Evolutionary conservation across 2,329 filamentous ascomycete genomes (phyloP).

Genomic region (Hypoxylon rubiginosum): DNA sequence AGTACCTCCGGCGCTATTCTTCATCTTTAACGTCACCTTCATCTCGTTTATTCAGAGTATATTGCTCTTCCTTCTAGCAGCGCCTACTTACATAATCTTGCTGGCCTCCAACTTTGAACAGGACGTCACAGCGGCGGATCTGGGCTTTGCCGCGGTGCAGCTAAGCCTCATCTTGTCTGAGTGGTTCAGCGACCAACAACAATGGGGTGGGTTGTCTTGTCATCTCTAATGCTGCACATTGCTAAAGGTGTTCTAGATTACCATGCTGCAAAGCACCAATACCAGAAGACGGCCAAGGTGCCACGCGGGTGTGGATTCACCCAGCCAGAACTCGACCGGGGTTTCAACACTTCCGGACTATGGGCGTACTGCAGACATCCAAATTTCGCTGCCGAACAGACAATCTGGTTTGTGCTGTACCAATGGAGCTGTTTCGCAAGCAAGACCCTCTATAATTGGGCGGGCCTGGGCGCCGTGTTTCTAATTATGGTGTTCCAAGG

Average conservation of each 20-base stretch:
- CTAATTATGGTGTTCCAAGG: constrained; percentile 88
- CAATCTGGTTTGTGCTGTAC: constrained; percentile 89
- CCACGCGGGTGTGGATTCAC: constrained; percentile 72
- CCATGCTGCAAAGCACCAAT: constrained; percentile 83
- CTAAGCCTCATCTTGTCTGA: constrained; percentile 72
- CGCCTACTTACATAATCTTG: constrained; percentile 86
- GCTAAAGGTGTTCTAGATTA: constrained; percentile 66
- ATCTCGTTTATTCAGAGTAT: constrained; percentile 88
- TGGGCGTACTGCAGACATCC: constrained; percentile 93
- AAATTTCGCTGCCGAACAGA: constrained; percentile 94
- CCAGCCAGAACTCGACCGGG: constrained; percentile 85
- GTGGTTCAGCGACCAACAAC: constrained; percentile 89
- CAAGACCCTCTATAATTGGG: constrained; percentile 82
- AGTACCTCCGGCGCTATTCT: constrained; percentile 76
- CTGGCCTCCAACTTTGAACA: constrained; percentile 75
- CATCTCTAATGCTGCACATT: not conserved
- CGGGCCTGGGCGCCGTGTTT: constrained; percentile 74
- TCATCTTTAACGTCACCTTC: constrained; percentile 89
- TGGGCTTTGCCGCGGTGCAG: constrained; percentile 61
- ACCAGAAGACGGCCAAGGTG: constrained; percentile 79
- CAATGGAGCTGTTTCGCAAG: constrained; percentile 86
- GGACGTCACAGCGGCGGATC: constrained; percentile 60
- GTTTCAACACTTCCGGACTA: constrained; percentile 86
- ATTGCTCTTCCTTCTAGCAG: constrained; percentile 80
- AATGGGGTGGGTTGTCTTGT: constrained; percentile 75